A percentile compares a stretch with the other conserved stretches of the same genome.
These are phyloP conservation scores for Eucalyptus guilfoylei DNA, from an alignment of 345 rosid species.

Conservation along the genomic window DNA sequence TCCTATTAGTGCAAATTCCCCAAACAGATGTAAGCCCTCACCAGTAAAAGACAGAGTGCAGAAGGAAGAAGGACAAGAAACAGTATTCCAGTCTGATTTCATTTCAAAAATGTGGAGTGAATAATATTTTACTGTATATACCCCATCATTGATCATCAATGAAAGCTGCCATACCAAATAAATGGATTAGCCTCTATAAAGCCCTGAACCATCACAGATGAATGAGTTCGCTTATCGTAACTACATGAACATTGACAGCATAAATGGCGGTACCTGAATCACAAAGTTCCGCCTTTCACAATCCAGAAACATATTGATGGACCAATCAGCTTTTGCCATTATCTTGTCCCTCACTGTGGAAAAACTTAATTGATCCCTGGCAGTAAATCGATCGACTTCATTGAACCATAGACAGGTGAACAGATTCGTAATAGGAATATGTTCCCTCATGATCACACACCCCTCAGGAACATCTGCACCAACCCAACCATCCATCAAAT, in stretches of 20 bases:
- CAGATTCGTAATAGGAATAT: slow-evolving; percentile 67
- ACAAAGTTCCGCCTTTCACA: slow-evolving; percentile 94
- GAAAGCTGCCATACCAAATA: not conserved
- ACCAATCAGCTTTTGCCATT: slow-evolving; percentile 56
- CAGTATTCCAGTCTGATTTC: not conserved
- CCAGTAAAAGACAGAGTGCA: not conserved
- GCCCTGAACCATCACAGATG: not conserved
- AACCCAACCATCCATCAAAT: not conserved
- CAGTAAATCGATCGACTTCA: slow-evolving; percentile 85
- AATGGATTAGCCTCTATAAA: not conserved
- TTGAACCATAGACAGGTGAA: slow-evolving; percentile 92
- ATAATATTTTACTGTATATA: not conserved
- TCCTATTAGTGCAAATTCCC: not conserved
- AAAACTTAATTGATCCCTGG: slow-evolving; percentile 89
- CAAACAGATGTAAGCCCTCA: not conserved
- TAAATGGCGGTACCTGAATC: slow-evolving; percentile 41
- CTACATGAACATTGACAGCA: not conserved
- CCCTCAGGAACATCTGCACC: slow-evolving; percentile 97
- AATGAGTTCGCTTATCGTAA: not conserved
- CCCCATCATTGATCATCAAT: not conserved
- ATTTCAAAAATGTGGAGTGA: not conserved
- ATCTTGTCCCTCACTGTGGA: slow-evolving; percentile 81
- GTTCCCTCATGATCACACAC: slow-evolving; percentile 74
- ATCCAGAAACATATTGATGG: slow-evolving; percentile 71
- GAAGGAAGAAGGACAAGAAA: not conserved